phyloP scores from a whole-genome alignment of 1,284 basidiomycete genomes.

The Microbotryum scabiosae region DNA sequence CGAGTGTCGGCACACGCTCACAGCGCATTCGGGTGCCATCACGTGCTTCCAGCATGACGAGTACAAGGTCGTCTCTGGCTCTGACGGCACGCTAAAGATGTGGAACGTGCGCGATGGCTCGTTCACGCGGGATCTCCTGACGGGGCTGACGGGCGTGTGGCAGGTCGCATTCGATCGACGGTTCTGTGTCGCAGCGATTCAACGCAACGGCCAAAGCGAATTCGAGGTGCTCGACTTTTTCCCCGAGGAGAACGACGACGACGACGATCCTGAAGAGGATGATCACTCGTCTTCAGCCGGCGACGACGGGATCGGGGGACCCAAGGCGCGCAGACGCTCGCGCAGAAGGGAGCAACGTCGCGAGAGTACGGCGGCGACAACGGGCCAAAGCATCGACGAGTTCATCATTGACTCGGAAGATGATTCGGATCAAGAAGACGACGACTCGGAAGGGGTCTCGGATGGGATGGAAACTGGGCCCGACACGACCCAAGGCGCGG shows the following conservation, averaged over 20 bases:
- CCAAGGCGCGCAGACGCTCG: no score
- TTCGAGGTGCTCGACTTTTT: slow-evolving; percentile 34
- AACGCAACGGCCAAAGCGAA: slow-evolving; percentile 31
- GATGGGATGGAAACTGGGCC: no score
- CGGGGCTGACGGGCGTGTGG: slow-evolving; percentile 85
- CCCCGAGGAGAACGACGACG: slow-evolving; percentile 13
- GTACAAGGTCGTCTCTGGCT: slow-evolving; percentile 85
- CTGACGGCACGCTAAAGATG: slow-evolving; percentile 91
- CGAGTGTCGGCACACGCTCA: slow-evolving; percentile 65
- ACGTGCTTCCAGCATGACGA: slow-evolving; percentile 97
- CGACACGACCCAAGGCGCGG: no score
- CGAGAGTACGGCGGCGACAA: no score
- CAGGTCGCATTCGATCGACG: slow-evolving; percentile 87
- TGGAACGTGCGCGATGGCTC: slow-evolving; percentile 84
- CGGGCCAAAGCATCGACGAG: no score
- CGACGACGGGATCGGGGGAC: no score
- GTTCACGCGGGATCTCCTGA: slow-evolving; percentile 73
- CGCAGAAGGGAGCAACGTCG: no score
- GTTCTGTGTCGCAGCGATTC: slow-evolving; percentile 74
- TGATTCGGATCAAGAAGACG: no score
- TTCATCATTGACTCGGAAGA: no score
- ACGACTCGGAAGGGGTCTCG: no score
- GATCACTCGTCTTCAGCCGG: no score
- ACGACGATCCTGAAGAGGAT: not conserved
- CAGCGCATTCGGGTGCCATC: slow-evolving; percentile 84